Evolutionary conservation across 768 basidiomycete genomes (phyloP), one percentile per base, ranked within the genome.

Genomic region (Butyriboletus loyo): DNA sequence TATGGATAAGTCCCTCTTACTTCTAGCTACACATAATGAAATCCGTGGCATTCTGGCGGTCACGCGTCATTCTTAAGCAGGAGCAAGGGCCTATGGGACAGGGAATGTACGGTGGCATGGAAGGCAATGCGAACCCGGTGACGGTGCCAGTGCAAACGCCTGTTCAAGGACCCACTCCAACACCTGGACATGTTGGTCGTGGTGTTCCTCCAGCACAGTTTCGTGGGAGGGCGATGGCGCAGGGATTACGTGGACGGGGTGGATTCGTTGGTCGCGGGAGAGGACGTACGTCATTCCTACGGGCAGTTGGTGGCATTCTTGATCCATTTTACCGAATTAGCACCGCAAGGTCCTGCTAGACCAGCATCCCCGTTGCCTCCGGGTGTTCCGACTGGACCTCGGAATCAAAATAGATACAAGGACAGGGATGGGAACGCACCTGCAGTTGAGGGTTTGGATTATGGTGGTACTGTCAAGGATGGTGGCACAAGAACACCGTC

Each of bases 331-430:
- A n/a, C 35, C 31, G 36, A 34, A 34, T 34, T 36, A 69, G 67
- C 68, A 43, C 79, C 82, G 24, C 74, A 76, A 50, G 75, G 77
- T 7, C 83, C 87, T 36, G 83, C 83, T 32, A 80, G 90, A 53
- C 86, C 91, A 5, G 86, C 89, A 7, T 92, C 91, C 0, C 91
- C 91, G 17, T 77, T 93, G 1, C 91, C 91, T 1, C 89, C 91
- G 14, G 85, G 85, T 53, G 91, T 93, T 19, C 91, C 91, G 1
- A 93, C 91, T 0, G 91, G 91, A 1, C 91, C 91, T 13, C 77
- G 91, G 39, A 92, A 92, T 66, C 87, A 89, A 68, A 89, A 89
- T 65, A 90, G 90, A 65, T 92, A 93, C 73, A 92, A 92, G 75
- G 91, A 93, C 67, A 79, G 89, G 37, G 90, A 92, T 63, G 84